phyloP scores from a whole-genome alignment of 805 yeast genomes.

The Candida insectorum region DNA sequence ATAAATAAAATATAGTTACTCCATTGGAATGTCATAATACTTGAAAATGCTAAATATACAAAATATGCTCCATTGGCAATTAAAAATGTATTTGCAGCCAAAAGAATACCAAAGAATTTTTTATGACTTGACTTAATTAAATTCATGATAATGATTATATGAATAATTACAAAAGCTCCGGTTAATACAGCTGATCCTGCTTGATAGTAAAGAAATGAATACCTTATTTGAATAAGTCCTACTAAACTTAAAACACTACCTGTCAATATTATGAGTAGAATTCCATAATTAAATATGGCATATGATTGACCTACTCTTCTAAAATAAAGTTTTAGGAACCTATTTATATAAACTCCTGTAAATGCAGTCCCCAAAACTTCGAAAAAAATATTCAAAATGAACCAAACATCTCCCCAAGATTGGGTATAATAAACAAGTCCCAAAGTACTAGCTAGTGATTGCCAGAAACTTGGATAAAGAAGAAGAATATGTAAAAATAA shows the following conservation, averaged over 20 bases:
- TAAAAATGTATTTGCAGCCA: not conserved
- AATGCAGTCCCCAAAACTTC: slow-evolving; percentile 9
- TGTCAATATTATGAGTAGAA: slow-evolving; percentile 1
- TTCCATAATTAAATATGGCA: slow-evolving; percentile 1
- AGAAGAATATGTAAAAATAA: slow-evolving; percentile 4
- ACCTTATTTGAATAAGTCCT: slow-evolving; percentile 5
- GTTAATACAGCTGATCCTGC: slow-evolving; percentile 8
- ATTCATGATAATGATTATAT: slow-evolving; percentile 1
- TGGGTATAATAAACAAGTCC: slow-evolving; percentile 7
- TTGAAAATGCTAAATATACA: slow-evolving; percentile 7
- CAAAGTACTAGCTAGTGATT: slow-evolving; percentile 5
- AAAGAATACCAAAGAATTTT: slow-evolving; percentile 2
- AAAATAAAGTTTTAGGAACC: slow-evolving; percentile 2
- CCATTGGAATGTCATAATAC: slow-evolving; percentile 1
- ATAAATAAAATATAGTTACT: slow-evolving; percentile 8
- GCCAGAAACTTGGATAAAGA: slow-evolving; percentile 9
- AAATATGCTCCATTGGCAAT: slow-evolving; percentile 7
- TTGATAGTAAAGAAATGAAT: slow-evolving; percentile 8
- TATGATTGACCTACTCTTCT: not conserved
- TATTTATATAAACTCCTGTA: slow-evolving; percentile 4
- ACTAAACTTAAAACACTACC: slow-evolving; percentile 6
- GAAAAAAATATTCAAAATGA: slow-evolving; percentile 7
- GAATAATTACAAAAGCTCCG: slow-evolving; percentile 2
- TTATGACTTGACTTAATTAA: not conserved
- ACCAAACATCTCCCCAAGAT: slow-evolving; percentile 7